Conservation (phyloP, 768 basidiomycete species). For the Lactifluus hygrophoroides region DNA sequence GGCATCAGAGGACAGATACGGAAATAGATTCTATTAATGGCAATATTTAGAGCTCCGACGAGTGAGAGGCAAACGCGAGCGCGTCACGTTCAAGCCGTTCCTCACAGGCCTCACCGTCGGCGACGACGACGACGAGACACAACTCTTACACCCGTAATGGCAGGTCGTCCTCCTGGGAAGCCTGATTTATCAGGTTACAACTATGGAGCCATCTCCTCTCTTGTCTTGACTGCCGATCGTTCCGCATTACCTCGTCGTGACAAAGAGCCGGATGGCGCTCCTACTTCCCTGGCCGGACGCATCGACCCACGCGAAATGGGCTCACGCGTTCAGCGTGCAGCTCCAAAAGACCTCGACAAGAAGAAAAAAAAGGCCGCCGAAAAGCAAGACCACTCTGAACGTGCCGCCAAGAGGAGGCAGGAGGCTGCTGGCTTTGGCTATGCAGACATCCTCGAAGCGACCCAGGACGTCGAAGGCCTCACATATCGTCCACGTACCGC, state of each 20-base stretch:
- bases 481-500: constrained; percentile 89
- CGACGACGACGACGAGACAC: constrained; percentile 14
- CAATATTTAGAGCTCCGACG: not conserved
- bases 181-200: constrained; percentile 88
- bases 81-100: not conserved
- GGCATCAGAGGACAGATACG: not conserved
- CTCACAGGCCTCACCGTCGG: not conserved
- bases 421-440: constrained; percentile 65
- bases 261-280: constrained; percentile 95
- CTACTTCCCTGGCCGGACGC: constrained; percentile 84
- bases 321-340: constrained; percentile 73
- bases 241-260: constrained; percentile 76
- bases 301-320: constrained; percentile 93
- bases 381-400: constrained; percentile 48
- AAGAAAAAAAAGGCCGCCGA: constrained; percentile 82
- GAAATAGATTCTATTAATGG: not conserved
- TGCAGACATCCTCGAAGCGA: constrained; percentile 88
- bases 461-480: constrained; percentile 87
- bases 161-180: constrained; percentile 38
- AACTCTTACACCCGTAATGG: constrained; percentile 26
- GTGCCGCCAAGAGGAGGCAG: constrained; percentile 50
- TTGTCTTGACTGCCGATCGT: constrained; percentile 88
- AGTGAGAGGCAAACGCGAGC: not conserved
- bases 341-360: constrained; percentile 84
- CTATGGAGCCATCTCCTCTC: constrained; percentile 90